phyloP scores from a whole-genome alignment of 805 yeast species.

The Isabelozyma heimii region DNA sequence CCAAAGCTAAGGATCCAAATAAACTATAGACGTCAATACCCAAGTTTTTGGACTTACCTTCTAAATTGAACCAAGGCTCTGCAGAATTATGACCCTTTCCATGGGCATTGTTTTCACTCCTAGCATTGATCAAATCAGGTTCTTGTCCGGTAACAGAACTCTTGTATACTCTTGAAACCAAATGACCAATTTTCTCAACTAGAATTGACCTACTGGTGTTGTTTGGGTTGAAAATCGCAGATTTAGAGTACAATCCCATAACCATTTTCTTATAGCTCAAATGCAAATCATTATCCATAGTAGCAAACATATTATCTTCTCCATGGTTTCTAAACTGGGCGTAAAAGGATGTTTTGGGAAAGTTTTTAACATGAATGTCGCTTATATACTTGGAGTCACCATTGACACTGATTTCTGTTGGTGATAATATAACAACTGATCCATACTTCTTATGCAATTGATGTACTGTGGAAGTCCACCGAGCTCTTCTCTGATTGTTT shows the following conservation, averaged over 20 bases:
- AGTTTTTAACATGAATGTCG: constrained; percentile 55
- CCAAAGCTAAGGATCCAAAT: constrained; percentile 72
- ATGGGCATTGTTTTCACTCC: constrained; percentile 26
- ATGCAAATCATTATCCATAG: constrained; percentile 49
- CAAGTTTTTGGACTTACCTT: constrained; percentile 23
- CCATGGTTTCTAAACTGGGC: constrained; percentile 59
- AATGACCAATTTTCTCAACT: constrained; percentile 22
- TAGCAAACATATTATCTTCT: constrained; percentile 54
- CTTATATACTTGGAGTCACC: constrained; percentile 48
- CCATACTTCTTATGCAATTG: constrained; percentile 56
- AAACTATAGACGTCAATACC: constrained; percentile 55
- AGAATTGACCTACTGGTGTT: constrained; percentile 25
- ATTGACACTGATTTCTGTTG: constrained; percentile 58
- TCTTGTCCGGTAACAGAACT: constrained; percentile 27
- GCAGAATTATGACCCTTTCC: constrained; percentile 32
- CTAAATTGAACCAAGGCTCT: constrained; percentile 25
- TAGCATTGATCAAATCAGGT: constrained; percentile 35
- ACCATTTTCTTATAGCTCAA: constrained; percentile 32
- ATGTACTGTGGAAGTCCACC: constrained; percentile 41
- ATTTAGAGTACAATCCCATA: constrained; percentile 31
- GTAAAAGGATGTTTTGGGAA: constrained; percentile 58
- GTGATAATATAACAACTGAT: constrained; percentile 58
- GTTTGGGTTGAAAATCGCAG: constrained; percentile 27
- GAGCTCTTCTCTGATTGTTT: constrained; percentile 43
- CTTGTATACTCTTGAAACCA: constrained; percentile 22